Evolutionary conservation across 2,329 filamentous ascomycete species (phyloP).

Genomic region (Penicillium crustosum): DNA sequence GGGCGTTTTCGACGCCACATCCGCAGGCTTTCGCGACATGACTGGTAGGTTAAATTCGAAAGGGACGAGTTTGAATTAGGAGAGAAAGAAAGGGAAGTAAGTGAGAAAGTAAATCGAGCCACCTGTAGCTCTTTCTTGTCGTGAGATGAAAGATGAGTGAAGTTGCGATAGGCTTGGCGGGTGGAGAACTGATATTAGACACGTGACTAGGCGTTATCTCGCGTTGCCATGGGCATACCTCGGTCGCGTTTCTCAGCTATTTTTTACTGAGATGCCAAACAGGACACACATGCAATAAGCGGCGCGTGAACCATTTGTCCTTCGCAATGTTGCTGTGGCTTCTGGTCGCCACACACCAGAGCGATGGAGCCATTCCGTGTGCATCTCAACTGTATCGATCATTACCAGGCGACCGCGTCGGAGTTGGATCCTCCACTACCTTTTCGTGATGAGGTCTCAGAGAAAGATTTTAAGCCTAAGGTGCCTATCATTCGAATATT

Average conservation of each 20-base stretch:
- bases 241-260: constrained; percentile 6
- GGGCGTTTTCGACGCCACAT: constrained; percentile 71
- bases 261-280: neutral
- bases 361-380: constrained; percentile 78
- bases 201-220: constrained; percentile 35
- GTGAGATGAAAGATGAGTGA: constrained; percentile 9
- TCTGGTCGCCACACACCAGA: constrained; percentile 18
- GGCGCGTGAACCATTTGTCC: neutral
- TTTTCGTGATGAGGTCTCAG: constrained; percentile 60
- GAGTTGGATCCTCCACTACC: constrained; percentile 77
- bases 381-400: constrained; percentile 91
- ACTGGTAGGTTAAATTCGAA: neutral
- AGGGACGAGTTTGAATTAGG: neutral
- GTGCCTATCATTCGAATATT: constrained; percentile 89
- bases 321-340: constrained; percentile 29
- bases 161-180: constrained; percentile 5
- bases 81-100: neutral
- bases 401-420: constrained; percentile 80
- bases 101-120: neutral
- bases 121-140: constrained; percentile 1
- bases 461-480: constrained; percentile 64
- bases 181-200: constrained; percentile 12
- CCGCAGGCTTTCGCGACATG: constrained; percentile 52
- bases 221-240: constrained; percentile 18
- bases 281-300: constrained; percentile 3